Base-by-base conservation (phyloP, 108 stramenopile species). In the Chaetoceros tenuissimus region DNA sequence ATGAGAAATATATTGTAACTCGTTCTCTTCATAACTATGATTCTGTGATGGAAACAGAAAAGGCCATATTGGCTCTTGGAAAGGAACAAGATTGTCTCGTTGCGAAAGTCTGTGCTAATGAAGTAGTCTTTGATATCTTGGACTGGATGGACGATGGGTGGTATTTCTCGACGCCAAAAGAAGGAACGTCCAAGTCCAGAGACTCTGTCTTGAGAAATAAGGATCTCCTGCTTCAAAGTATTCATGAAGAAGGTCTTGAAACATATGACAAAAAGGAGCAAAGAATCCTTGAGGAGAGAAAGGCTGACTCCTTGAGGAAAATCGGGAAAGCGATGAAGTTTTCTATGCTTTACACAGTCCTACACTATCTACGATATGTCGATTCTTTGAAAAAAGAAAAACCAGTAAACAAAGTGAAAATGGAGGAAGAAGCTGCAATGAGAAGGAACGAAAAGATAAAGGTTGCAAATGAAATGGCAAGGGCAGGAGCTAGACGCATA, bases 161-260 rank as follows among this genome's bases (percentile, higher is more conserved):
- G 5, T 7, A 27, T 51, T 22, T 25, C 2, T 3, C 43, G 5
- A 49, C 40, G 10, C 49, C 10, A 40, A n/a, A n/a, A n/a, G n/a
- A n/a, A n/a, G n/a, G n/a, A n/a, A n/a, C n/a, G n/a, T n/a, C n/a
- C n/a, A n/a, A n/a, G n/a, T n/a, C n/a, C n/a, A n/a, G n/a, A n/a
- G n/a, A n/a, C n/a, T n/a, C n/a, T n/a, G 19, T 51, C 30, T 8
- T 27, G 31, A 1, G 21, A 19, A 23, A 3, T 22, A 26, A 28
- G 25, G 2, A 24, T 17, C 34, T 2, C 22, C 21, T 45, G 23
- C 8, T 47, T 28, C 0, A n/a, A 8, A 29, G 31, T 1, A 55
- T 59, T 57, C 55, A 72, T 72, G 71, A 40, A 63, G 22, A 57
- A 72, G 26, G 71, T 66, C 1, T 72, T 66, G 71, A 63, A 63